Evolutionary conservation across 306 rosid genomes (phyloP).

Genomic region (Lagenaria siceraria): DNA sequence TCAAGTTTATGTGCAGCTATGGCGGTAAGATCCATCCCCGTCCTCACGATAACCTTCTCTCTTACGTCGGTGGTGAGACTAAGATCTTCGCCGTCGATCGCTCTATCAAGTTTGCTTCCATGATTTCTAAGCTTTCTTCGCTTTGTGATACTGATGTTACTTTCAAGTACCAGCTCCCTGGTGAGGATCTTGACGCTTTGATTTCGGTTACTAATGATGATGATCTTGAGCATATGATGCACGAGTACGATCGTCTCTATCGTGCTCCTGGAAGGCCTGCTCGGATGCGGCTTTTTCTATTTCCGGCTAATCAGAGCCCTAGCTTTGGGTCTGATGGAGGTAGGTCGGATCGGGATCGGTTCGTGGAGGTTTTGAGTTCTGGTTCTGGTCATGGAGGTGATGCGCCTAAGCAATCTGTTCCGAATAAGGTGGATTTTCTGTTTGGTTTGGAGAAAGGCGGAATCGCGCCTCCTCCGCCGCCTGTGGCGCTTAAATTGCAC

Average conservation of each 20-base stretch:
- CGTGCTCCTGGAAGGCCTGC: conserved; percentile 58
- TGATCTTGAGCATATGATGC: conserved; percentile 95
- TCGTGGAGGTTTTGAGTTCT: conserved; percentile 42
- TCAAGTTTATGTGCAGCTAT: conserved; percentile 84
- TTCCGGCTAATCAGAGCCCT: conserved; percentile 6
- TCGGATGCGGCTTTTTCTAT: conserved; percentile 71
- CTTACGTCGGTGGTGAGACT: conserved; percentile 86
- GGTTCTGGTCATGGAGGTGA: conserved; percentile 24
- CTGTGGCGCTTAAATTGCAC: conserved; percentile 18
- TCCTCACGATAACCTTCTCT: conserved; percentile 70
- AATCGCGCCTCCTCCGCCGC: conserved; percentile 18
- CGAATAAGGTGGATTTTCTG: conserved; percentile 42
- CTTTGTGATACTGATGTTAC: conserved; percentile 44
- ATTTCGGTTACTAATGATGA: conserved; percentile 89
- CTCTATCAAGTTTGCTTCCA: conserved; percentile 33
- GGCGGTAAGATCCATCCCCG: conserved; percentile 97
- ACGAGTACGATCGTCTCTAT: conserved; percentile 80
- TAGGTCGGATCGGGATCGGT: conserved; percentile 37
- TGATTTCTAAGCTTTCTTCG: conserved; percentile 50
- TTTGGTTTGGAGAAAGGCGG: conserved; percentile 45
- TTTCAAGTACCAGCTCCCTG: conserved; percentile 93
- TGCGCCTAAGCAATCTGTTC: conserved; percentile 23
- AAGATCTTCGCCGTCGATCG: conserved; percentile 91
- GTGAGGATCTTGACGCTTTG: conserved; percentile 86
- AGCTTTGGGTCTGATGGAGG: conserved; percentile 28